Evolutionary conservation across 2,329 filamentous ascomycete species (phyloP), one percentile per base, ranked within the genome.

Genomic region (Pseudomassariella vexata): DNA sequence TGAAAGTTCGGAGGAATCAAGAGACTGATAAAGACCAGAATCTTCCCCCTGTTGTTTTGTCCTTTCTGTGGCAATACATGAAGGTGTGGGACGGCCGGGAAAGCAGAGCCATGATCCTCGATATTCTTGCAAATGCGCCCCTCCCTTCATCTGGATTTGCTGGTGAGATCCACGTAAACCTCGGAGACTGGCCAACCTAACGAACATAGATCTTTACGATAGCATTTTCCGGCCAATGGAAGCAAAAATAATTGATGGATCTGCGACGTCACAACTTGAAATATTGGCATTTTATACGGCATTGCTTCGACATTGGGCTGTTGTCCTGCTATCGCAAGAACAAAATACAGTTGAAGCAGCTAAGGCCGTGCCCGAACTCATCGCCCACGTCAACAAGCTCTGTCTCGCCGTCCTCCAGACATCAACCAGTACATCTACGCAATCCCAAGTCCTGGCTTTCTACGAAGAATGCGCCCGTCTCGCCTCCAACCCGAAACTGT

Each of bases 271-370:
- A 1, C 80, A 79, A 44, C 49, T 72, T 0, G 63, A 63, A 3
- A 60, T 94, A 3, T 66, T 92, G 3, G 55, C 56, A 2, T 78
- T 87, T 40, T 92, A 90, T 55, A 79, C 72, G 2, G 56, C 59
- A 9, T 61, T 94, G 5, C 67, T 90, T 27, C 70, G 66, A 9
- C 70, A 77, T 36, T 82, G 77, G 77, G 62, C 60, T 6, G 50
- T 62, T 8, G 39, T 55, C 3, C 53, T 79, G 26, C 55, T 63
- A 14, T 60, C 69, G 1, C 49, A 51, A 4, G 52, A 62, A 2
- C 28, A 49, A 4, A 47, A 62, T 9, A 57, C 61, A 2, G 26
- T 46, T 2, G 50, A 61, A 15, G 57, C 60, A 4, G 56, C 60
- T 11, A 37, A 50, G 5, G 56, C 60, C 6, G 42, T 75, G 18